Conservation (phyloP, 257 asterid species). For the Salvia rosmarinus region DNA sequence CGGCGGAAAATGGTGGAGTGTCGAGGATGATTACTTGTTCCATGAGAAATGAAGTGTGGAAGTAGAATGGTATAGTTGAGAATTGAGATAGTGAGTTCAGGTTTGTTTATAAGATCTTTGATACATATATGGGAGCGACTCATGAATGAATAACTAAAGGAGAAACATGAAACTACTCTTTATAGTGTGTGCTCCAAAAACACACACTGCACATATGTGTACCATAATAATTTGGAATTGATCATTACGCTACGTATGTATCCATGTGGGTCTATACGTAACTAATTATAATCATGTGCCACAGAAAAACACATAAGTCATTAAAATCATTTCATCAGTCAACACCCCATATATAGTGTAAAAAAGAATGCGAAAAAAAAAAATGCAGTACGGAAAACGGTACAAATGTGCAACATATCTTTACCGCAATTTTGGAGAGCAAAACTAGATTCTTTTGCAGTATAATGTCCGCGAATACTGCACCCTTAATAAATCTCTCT, state of each 20-base stretch:
- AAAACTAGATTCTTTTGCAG: too few relatives aligned
- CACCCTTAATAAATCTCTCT: too few relatives aligned
- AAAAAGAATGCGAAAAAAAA: too few relatives aligned
- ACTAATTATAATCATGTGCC: not conserved
- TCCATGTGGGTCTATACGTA: not conserved
- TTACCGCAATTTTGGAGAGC: too few relatives aligned
- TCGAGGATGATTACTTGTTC: conserved; percentile 24
- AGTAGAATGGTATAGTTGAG: not conserved
- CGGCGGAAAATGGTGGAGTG: conserved; percentile 21
- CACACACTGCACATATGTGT: not conserved
- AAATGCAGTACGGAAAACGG: too few relatives aligned
- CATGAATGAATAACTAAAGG: conserved; percentile 12
- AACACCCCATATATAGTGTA: too few relatives aligned
- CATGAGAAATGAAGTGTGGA: conserved; percentile 12
- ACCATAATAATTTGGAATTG: not conserved
- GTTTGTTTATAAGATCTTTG: conserved; percentile 15
- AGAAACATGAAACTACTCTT: conserved; percentile 7
- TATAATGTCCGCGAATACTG: too few relatives aligned
- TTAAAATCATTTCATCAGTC: not conserved
- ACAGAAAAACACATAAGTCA: not conserved
- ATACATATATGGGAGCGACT: conserved; percentile 12
- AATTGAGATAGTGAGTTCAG: conserved; percentile 10
- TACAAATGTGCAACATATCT: too few relatives aligned
- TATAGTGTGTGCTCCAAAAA: not conserved
- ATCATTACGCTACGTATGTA: not conserved